Conservation (phyloP, 1,139 yeast genomes). For the Suhomyces wounanorum region DNA sequence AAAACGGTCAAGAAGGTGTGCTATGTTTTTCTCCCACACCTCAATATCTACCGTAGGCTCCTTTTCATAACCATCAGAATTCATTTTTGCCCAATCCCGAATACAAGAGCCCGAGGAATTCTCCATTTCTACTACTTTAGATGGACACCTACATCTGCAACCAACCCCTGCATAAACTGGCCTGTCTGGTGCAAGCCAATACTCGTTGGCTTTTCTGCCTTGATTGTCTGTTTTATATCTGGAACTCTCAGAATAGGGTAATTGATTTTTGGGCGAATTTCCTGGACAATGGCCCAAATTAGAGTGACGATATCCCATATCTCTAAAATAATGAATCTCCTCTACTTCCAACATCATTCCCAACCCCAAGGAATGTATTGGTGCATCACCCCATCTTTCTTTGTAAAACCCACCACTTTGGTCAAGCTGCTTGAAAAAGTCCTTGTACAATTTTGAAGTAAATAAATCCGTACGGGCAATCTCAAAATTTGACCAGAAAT, state of each 20-base stretch:
- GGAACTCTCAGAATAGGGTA: conserved; percentile 40
- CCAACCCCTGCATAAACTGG: conserved; percentile 64
- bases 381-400: conserved; percentile 97
- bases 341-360: conserved; percentile 67
- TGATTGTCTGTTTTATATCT: conserved; percentile 7
- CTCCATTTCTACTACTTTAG: conserved; percentile 51
- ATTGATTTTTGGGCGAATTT: conserved; percentile 53
- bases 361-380: conserved; percentile 82
- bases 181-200: conserved; percentile 48
- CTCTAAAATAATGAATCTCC: conserved; percentile 85
- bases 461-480: conserved; percentile 80
- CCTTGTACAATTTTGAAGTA: conserved; percentile 60
- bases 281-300: conserved; percentile 81
- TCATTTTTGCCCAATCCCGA: conserved; percentile 53
- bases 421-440: conserved; percentile 69
- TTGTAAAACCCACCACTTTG: conserved; percentile 75
- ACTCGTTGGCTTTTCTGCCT: conserved; percentile 25
- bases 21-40: conserved; percentile 34
- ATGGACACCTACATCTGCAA: conserved; percentile 84
- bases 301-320: conserved; percentile 83
- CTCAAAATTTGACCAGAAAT: conserved; percentile 94
- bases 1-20: conserved; percentile 25
- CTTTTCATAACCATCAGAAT: conserved; percentile 35
- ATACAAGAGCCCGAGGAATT: conserved; percentile 56
- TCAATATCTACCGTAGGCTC: conserved; percentile 35